Conservation (phyloP, 768 basidiomycete species). For the Lyophyllum atratum region DNA sequence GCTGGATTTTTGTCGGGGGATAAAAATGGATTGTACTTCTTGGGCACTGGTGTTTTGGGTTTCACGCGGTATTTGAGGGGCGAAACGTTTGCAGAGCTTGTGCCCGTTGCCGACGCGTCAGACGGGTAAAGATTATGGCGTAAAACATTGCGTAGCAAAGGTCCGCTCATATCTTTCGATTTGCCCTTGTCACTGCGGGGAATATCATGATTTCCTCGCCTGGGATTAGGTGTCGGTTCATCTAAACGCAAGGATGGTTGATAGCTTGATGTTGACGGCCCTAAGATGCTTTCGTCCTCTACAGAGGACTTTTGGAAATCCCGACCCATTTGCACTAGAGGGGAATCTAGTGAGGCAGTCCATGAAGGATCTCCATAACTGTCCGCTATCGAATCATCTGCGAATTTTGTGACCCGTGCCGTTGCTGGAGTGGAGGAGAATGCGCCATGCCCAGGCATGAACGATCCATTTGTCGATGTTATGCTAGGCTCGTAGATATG, state of each 20-base stretch:
- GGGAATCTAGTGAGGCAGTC: slow-evolving; percentile 74
- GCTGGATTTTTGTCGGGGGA: slow-evolving; percentile 48
- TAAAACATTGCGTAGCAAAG: slow-evolving; percentile 51
- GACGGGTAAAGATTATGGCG: slow-evolving; percentile 50
- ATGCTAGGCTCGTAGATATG: slow-evolving; percentile 41
- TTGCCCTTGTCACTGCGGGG: slow-evolving; percentile 46
- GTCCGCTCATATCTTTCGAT: slow-evolving; percentile 40
- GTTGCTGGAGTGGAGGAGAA: slow-evolving; percentile 81
- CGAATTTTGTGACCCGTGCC: slow-evolving; percentile 33
- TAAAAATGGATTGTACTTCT: slow-evolving; percentile 62
- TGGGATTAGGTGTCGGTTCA: slow-evolving; percentile 22
- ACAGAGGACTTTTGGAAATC: slow-evolving; percentile 58
- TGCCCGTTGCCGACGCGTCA: slow-evolving; percentile 38
- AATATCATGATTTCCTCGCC: slow-evolving; percentile 8
- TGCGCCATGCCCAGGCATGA: slow-evolving; percentile 71
- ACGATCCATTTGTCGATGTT: slow-evolving; percentile 67
- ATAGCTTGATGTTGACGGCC: slow-evolving; percentile 12
- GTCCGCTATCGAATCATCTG: slow-evolving; percentile 40
- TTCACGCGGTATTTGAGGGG: slow-evolving; percentile 55
- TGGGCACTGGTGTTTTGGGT: slow-evolving; percentile 57
- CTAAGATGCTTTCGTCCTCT: slow-evolving; percentile 35
- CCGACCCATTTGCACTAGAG: slow-evolving; percentile 65
- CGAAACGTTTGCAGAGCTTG: slow-evolving; percentile 36
- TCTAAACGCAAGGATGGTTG: slow-evolving; percentile 20
- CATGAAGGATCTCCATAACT: slow-evolving; percentile 60